phyloP scores from a whole-genome alignment of 2,329 filamentous ascomycete genomes.

The Cercospora citrullina region DNA sequence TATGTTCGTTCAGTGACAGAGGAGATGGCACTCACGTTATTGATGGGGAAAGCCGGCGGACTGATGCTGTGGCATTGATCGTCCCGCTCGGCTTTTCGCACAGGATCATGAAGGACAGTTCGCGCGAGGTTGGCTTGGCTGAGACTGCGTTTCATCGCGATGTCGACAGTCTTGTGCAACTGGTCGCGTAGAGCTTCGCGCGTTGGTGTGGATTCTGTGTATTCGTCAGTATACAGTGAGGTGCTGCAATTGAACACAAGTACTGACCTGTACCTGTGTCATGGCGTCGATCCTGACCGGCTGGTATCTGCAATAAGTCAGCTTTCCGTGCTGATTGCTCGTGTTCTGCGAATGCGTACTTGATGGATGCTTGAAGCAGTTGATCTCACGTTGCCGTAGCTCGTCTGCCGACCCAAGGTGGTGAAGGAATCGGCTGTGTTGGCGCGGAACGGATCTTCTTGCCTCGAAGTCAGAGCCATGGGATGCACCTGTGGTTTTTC shows the following conservation, averaged over 20 bases:
- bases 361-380: neutral
- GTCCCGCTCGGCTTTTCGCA: slow-evolving; percentile 19
- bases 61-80: neutral
- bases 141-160: slow-evolving; percentile 31
- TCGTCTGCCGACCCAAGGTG: neutral
- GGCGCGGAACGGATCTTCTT: slow-evolving; percentile 3
- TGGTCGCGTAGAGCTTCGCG: slow-evolving; percentile 33
- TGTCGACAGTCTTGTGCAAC: slow-evolving; percentile 34
- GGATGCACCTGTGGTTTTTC: neutral
- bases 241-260: neutral
- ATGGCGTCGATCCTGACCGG: neutral
- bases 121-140: slow-evolving; percentile 33
- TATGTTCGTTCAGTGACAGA: neutral
- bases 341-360: neutral
- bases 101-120: slow-evolving; percentile 38
- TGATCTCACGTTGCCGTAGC: neutral
- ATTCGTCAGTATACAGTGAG: neutral
- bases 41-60: neutral
- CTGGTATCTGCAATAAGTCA: neutral
- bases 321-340: neutral
- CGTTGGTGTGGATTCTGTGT: slow-evolving; percentile 11
- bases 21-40: neutral
- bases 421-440: neutral
- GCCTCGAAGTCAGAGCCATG: neutral
- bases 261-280: neutral